These are phyloP conservation scores for Cladosporium sp. DNA, from an alignment of 2,329 filamentous ascomycete genomes.

Conservation along the genomic window DNA sequence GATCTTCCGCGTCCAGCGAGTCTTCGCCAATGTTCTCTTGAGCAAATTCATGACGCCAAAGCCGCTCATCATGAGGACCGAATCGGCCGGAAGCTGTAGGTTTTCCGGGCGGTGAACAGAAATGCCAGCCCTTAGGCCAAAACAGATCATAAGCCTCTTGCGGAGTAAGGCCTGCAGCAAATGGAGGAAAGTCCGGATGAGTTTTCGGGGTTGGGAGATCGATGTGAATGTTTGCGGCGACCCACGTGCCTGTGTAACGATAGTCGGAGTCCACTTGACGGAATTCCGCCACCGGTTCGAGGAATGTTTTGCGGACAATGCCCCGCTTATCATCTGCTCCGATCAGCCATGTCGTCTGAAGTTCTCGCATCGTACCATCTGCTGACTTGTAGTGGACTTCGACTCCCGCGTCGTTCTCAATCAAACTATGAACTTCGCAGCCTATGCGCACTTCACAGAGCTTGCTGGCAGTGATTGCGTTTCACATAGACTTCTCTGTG, in stretches of 20 bases:
- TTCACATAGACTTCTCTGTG: not conserved
- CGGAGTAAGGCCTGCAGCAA: slow-evolving; percentile 48
- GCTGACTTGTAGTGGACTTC: not conserved
- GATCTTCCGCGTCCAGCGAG: slow-evolving; percentile 16
- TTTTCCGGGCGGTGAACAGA: slow-evolving; percentile 45
- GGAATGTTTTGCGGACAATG: slow-evolving; percentile 47
- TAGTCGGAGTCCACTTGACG: slow-evolving; percentile 35
- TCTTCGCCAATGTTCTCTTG: slow-evolving; percentile 16
- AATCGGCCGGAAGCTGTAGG: slow-evolving; percentile 50
- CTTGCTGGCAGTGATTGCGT: not conserved
- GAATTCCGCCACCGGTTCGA: slow-evolving; percentile 45
- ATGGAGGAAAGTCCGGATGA: slow-evolving; percentile 52
- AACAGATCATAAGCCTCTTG: slow-evolving; percentile 51
- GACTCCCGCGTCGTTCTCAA: not conserved
- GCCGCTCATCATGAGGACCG: slow-evolving; percentile 41
- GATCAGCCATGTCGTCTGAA: slow-evolving; percentile 39
- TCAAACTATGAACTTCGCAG: not conserved
- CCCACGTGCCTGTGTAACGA: slow-evolving; percentile 47
- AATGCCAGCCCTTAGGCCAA: slow-evolving; percentile 49
- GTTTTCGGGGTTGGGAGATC: slow-evolving; percentile 46
- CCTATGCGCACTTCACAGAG: not conserved
- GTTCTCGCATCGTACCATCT: not conserved
- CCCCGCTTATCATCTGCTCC: slow-evolving; percentile 53
- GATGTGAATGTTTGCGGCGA: slow-evolving; percentile 51
- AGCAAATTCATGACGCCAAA: slow-evolving; percentile 34